Evolutionary conservation across 1,139 yeast genomes (phyloP), one percentile per base, ranked within the genome.

Genomic region (Schwanniomyces etchellsii): DNA sequence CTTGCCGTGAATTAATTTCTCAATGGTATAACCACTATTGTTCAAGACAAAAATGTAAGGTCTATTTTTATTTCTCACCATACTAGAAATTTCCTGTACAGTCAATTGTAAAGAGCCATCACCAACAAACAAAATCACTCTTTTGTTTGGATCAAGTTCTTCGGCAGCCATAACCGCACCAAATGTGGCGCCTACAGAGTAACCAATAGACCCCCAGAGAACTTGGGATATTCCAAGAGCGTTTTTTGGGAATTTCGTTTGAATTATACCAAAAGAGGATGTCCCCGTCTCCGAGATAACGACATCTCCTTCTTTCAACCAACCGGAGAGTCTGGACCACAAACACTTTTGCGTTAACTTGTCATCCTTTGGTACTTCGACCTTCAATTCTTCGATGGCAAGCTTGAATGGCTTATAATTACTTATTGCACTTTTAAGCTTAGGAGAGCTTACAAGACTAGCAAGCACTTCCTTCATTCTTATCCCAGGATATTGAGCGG

Each of bases 81-180:
- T 60, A 10, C 66, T 49, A 18, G 67, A 57, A 26, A 64, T 57
- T 39, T 61, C 66, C 44, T 62, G 69, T 12, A 60, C 67, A 4
- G 70, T 60, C 43, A 62, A 58, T 40, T 64, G 70, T 34, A 64
- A 53, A 12, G 68, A 62, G 29, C 68, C 68, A 43, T 62, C 69
- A 31, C 68, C 69, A 22, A 62, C 64, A 38, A 62, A 57, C 22
- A 60, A 45, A 24, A 60, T 50, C 7, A 57, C 65, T 45, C 67
- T 48, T 35, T 52, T 50, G 20, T 42, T 35, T 14, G 64, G 61
- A 29, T 55, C 62, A 26, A 53, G 37, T 33, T 55, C 62, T 34
- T 57, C 53, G 5, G 64, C 60, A 2, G 68, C 68, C 47, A 48
- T 43, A 4, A 46, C 57, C 3, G 60, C 60, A 26, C 60, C 60